These are phyloP conservation scores for Rutstroemia sydowiana DNA, from an alignment of 2,329 filamentous ascomycete genomes.

Conservation along the genomic window DNA sequence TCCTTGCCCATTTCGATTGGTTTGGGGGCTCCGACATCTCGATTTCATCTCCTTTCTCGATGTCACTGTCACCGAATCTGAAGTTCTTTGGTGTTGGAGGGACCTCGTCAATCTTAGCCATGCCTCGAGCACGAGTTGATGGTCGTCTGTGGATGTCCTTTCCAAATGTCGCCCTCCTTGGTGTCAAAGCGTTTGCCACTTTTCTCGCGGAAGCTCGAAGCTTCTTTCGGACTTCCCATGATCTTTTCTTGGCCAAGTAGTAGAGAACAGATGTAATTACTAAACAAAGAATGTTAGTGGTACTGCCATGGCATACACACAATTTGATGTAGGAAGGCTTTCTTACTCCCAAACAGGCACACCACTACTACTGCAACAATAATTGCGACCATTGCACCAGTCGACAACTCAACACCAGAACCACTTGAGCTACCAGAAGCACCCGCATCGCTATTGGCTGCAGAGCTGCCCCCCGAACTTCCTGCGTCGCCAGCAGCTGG, in stretches of 20 bases:
- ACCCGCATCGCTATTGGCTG: conserved; percentile 49
- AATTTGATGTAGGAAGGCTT: not conserved
- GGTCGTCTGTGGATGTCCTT: conserved; percentile 42
- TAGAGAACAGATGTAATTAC: conserved; percentile 53
- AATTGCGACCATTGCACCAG: conserved; percentile 65
- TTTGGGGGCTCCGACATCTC: conserved; percentile 28
- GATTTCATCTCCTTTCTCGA: conserved; percentile 47
- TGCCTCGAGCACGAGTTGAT: conserved; percentile 35
- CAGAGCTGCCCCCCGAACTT: conserved; percentile 31
- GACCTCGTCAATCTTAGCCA: conserved; percentile 45
- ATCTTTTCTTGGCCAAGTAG: conserved; percentile 74
- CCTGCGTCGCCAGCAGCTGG: conserved; percentile 27
- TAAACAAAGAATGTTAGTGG: conserved; percentile 2
- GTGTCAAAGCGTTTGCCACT: conserved; percentile 56
- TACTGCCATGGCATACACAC: not conserved
- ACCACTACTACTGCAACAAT: conserved; percentile 63
- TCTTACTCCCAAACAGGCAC: too few relatives aligned
- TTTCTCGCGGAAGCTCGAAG: conserved; percentile 60
- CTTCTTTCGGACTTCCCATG: conserved; percentile 71
- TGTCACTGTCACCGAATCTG: conserved; percentile 31
- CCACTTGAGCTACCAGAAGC: conserved; percentile 56
- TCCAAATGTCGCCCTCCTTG: conserved; percentile 53
- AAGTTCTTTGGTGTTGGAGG: conserved; percentile 49
- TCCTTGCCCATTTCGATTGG: conserved; percentile 26
- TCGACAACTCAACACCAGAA: conserved; percentile 57